Evolutionary conservation across 1,139 yeast species (phyloP).

Genomic region (Geotrichum bryndzae): DNA sequence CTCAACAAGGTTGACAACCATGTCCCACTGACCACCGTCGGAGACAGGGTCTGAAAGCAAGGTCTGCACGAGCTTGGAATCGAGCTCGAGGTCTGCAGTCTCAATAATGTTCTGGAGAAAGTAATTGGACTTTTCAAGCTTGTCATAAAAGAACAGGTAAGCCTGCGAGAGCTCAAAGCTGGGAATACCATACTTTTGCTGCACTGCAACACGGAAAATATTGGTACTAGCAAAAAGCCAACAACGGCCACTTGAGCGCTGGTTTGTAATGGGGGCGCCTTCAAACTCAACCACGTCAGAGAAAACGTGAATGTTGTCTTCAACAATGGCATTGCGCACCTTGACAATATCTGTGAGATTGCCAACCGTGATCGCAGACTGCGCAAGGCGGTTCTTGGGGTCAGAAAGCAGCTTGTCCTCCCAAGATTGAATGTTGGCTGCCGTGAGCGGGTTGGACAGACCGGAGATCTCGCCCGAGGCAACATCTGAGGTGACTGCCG

Average conservation of each 20-base stretch:
- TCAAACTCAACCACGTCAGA: constrained; percentile 47
- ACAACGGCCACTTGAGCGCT: constrained; percentile 56
- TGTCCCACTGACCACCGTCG: constrained; percentile 74
- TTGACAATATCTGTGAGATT: constrained; percentile 45
- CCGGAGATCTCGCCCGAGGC: constrained; percentile 6
- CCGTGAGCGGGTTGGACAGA: constrained; percentile 36
- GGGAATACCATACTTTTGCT: constrained; percentile 47
- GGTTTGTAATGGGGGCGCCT: constrained; percentile 57
- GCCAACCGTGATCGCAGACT: constrained; percentile 51
- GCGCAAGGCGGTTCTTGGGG: constrained; percentile 53
- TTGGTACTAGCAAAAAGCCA: constrained; percentile 67
- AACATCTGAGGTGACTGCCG: background rate
- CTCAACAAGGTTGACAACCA: constrained; percentile 55
- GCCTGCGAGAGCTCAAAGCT: constrained; percentile 55
- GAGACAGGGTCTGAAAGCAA: constrained; percentile 48
- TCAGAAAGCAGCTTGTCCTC: constrained; percentile 44
- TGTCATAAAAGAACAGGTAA: constrained; percentile 51
- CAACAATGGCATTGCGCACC: constrained; percentile 35
- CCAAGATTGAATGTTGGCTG: constrained; percentile 44
- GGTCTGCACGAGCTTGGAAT: constrained; percentile 48
- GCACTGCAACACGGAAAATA: constrained; percentile 52
- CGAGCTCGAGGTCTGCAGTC: constrained; percentile 48
- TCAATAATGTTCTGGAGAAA: constrained; percentile 55
- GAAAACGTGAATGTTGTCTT: constrained; percentile 46
- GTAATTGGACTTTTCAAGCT: constrained; percentile 54